phyloP scores from a whole-genome alignment of 306 rosid species.

The peach (Prunus persica) region Prunus_persica_NCBIv2 NC_034013.1:14495501-14496000 shows the following conservation, averaged over 20 bases:
- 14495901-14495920: neutral
- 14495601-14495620: no score
- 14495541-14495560: neutral
- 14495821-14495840: neutral
- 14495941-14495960: neutral
- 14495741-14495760: no score
- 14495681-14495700: no score
- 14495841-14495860: neutral
- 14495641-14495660: neutral
- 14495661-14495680: no score
- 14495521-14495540: neutral
- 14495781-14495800: neutral
- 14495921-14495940: neutral
- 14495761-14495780: no score
- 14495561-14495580: neutral
- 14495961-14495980: neutral
- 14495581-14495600: neutral
- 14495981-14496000: neutral
- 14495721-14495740: no score
- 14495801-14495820: neutral
- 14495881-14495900: neutral
- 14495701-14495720: no score
- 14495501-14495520: no score
- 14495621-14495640: no score
- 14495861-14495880: neutral